Percentiles rank a stretch among this genome's conserved stretches.
phyloP scores from a whole-genome alignment of 225 moss, liverwort and hornwort genomes.

The Physcomitrium patens region DNA sequence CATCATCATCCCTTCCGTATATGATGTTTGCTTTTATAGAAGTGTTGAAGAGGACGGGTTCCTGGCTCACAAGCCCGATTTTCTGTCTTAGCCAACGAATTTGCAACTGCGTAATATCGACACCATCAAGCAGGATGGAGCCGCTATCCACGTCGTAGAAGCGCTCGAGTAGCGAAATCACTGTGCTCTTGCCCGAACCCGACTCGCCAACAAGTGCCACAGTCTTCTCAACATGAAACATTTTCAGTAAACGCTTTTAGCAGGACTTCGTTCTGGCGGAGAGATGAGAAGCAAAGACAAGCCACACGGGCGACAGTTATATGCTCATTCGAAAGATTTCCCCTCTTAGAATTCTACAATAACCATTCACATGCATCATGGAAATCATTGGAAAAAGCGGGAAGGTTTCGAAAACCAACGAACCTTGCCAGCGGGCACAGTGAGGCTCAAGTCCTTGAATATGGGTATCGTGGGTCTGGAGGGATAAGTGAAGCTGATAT shows the following conservation, averaged over 20 bases:
- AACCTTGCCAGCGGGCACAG: constrained; percentile 63
- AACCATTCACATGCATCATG: neutral
- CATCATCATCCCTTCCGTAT: constrained; percentile 69
- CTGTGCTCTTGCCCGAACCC: constrained; percentile 64
- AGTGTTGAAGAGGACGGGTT: constrained; percentile 78
- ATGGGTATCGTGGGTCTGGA: constrained; percentile 63
- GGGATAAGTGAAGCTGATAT: constrained; percentile 69
- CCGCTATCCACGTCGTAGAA: constrained; percentile 65
- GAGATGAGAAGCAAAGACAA: neutral
- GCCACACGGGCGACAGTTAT: neutral
- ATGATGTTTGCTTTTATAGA: constrained; percentile 72
- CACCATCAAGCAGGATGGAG: constrained; percentile 54
- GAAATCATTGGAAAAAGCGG: too few relatives aligned
- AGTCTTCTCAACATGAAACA: constrained; percentile 36
- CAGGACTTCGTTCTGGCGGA: neutral
- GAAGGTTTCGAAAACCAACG: constrained; percentile 21
- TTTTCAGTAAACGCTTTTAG: constrained; percentile 19
- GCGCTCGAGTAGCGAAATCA: constrained; percentile 60
- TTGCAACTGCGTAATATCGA: constrained; percentile 58
- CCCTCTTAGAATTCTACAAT: neutral
- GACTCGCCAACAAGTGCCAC: constrained; percentile 66
- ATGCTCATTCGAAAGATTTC: neutral
- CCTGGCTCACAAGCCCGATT: constrained; percentile 86
- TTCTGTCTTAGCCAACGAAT: constrained; percentile 83
- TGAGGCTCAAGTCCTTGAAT: constrained; percentile 61